phyloP scores from a whole-genome alignment of 2,329 filamentous ascomycete species.

The Alternaria rosae region DNA sequence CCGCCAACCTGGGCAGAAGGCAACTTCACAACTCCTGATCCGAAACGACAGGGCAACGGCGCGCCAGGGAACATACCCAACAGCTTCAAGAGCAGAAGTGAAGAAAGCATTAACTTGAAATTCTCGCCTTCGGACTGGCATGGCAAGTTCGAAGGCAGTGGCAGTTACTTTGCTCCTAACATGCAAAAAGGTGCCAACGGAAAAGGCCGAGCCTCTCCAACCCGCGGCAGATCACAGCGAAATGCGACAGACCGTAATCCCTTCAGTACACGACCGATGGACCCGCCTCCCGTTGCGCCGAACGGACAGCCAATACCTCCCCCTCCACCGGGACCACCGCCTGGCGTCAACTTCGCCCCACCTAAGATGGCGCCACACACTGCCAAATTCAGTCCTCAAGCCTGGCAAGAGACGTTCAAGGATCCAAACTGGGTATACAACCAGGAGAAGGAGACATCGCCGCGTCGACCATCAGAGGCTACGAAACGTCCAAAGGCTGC shows the following conservation, averaged over 20 bases:
- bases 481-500: constrained; percentile 36
- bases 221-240: constrained; percentile 40
- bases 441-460: constrained; percentile 40
- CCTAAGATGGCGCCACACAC: constrained; percentile 31
- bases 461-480: constrained; percentile 38
- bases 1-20: constrained; percentile 27
- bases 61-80: constrained; percentile 30
- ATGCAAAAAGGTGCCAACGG: constrained; percentile 31
- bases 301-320: constrained; percentile 39
- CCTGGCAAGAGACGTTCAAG: constrained; percentile 55
- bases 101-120: constrained; percentile 59
- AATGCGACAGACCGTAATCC: constrained; percentile 26
- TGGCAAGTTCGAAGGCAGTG: constrained; percentile 54
- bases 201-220: constrained; percentile 42
- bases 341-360: constrained; percentile 33
- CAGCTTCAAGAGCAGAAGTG: constrained; percentile 55
- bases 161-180: constrained; percentile 53
- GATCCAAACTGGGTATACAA: constrained; percentile 51
- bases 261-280: constrained; percentile 27
- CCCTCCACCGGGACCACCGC: constrained; percentile 39
- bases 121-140: constrained; percentile 57
- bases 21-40: constrained; percentile 27
- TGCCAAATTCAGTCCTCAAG: constrained; percentile 52
- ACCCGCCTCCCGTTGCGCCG: constrained; percentile 27
- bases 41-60: constrained; percentile 20